phyloP scores from a whole-genome alignment of 2,329 filamentous ascomycete genomes.

The Sclerotinia glacialis region DNA sequence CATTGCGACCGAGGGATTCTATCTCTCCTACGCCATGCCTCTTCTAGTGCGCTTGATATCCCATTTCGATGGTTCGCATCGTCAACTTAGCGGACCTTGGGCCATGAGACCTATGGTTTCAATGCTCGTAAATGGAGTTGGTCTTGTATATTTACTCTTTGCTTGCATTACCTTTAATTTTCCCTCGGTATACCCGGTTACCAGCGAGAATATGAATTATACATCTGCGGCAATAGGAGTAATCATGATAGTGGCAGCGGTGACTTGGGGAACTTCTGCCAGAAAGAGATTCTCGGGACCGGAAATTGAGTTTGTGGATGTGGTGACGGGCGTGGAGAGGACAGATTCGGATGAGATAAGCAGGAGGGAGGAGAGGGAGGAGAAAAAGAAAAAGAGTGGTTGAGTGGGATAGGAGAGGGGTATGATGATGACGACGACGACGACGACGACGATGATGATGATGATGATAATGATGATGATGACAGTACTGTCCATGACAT shows the following conservation, averaged over 20 bases:
- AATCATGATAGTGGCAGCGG: conserved; percentile 49
- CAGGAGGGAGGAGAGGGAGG: conserved; percentile 12
- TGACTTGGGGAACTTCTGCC: conserved; percentile 53
- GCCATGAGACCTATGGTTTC: conserved; percentile 42
- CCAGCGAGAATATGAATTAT: conserved; percentile 56
- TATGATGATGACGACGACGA: background rate
- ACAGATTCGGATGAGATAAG: conserved; percentile 24
- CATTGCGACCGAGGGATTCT: conserved; percentile 57
- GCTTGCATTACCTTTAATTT: conserved; percentile 57
- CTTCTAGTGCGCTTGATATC: conserved; percentile 50
- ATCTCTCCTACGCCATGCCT: conserved; percentile 57
- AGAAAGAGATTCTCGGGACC: conserved; percentile 51
- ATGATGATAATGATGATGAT: background rate
- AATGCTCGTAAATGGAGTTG: conserved; percentile 46
- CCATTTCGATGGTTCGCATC: conserved; percentile 44
- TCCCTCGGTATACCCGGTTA: conserved; percentile 50
- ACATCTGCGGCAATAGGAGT: conserved; percentile 55
- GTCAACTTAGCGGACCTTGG: conserved; percentile 43
- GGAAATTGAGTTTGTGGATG: conserved; percentile 30
- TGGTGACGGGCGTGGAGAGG: conserved; percentile 23
- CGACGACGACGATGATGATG: background rate
- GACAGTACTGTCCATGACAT: background rate
- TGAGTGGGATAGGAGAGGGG: background rate
- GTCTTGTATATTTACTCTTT: conserved; percentile 52
- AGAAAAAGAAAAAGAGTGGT: conserved; percentile 14